Base-by-base conservation (phyloP, 192 early-diverging fungal genomes). In the Backusella parvicylindrica region DNA sequence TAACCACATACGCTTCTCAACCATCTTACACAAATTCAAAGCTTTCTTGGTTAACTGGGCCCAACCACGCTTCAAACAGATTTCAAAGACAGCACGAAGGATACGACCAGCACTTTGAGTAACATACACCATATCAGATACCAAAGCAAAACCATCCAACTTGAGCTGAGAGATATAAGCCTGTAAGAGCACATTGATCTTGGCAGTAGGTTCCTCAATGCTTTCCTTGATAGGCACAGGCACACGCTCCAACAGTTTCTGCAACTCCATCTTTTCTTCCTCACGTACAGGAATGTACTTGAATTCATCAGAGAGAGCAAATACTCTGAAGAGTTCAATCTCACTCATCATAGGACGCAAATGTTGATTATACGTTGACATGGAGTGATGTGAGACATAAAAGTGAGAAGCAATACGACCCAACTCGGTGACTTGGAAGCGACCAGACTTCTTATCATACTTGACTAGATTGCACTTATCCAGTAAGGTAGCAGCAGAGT, bases 71-170 rank as follows among this genome's bases (percentile, higher is more conserved):
- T 92, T 92, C 56, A 97, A 79, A 75, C 95, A 95, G 65, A 99
- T 95, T 86, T 99, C 98, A 85, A 97, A 99, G 70, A 99, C 90
- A 9, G 98, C 98, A 32, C 98, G 91, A 35, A 98, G 83, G 66
- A 99, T 96, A 73, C 98, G 90, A 0, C 91, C 91, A 18, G 95
- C 97, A 71, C 92, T 94, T 84, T 99, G 97, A 18, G 98, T 98
- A 21, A 99, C 95, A 86, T 96, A 98, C 1, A 96, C 97, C 94
- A 97, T 95, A 73, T 99, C 98, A n/a, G 95, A 89, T 72, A 96
- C 95, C 40, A 99, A 85, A 12, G 98, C 96, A 82, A 99, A 96
- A 0, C 97, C 97, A 37, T 97, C 91, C 37, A 99, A 75, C 71
- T 93, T 92, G 36, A 99, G 89, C 73, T 95, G 92, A n/a, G 96